Base-by-base conservation (phyloP, 257 asterid species). In the Nicotiana benthamiana region DNA sequence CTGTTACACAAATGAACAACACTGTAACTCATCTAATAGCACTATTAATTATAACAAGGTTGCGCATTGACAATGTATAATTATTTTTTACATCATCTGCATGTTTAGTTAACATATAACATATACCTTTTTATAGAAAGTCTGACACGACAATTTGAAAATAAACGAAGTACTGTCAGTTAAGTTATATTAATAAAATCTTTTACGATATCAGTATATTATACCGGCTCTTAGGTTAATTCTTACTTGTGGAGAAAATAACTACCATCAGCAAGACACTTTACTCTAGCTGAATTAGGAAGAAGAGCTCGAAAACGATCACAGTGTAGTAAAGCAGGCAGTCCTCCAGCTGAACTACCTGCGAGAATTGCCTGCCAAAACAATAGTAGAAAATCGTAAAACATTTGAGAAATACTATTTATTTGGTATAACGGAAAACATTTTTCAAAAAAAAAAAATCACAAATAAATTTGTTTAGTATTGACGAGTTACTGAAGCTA, bases 261-360 rank as follows among this genome's bases (percentile, higher is more conserved):
- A 2, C 75, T 28, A 61, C 80, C 80, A 81, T 81, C 84, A 22
- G 75, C 80, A 32, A 81, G 84, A 16, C 84, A 81, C 24, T 81
- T 81, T 1, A 81, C 84, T 81, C 76, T 75, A 11, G 80, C 3
- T 18, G 75, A 36, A 34, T 13, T 59, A 34, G 59, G 54, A 61
- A 77, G 32, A 34, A 57, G 80, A 51, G 67, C 30, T 82, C 4
- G 20, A 43, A 74, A 62, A 67, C 82, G 84, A 36, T 91, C 96
- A 62, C 96, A 91, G 26, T 90, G 96, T 75, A 91, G 65, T 52
- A 91, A 90, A 12, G 89, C 77, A 34, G 94, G 90, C 63, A 91
- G 63, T 43, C 91, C 94, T 54, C 94, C 94, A 2, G 94, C 96
- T 4, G 96, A 90, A 54, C 90, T 86, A 60, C 96, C 94, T 0